Base-by-base conservation (phyloP, 140 eudicot species). In the Cichorium intybus region DNA sequence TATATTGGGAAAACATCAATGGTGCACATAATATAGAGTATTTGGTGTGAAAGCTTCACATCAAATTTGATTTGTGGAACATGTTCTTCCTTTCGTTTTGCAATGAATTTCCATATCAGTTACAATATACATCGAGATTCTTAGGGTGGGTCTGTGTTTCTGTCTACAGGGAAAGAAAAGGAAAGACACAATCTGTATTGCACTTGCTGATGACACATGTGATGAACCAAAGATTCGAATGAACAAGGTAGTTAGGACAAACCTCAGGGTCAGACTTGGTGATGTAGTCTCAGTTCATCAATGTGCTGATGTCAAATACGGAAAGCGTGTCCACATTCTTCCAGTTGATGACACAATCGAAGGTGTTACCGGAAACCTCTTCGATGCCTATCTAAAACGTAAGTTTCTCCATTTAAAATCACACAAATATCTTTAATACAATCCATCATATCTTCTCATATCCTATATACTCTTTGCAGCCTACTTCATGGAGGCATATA, bases 251-350 rank as follows among this genome's bases (percentile, higher is more conserved):
- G 90, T 83, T 62, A 66, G 95, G 46, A 57, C 71, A 26, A 88
- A 88, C 79, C 84, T 88, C 24, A 81, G 96, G 75, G 83, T 88
- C 39, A 70, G 95, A 49, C 95, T 88, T 10, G 96, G 95, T 24
- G 96, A 88, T 71, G 84, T 88, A 31, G 78, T 85, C 16, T 85
- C 96, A 10, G 96, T 88, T 18, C 96, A 83, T 70, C 96, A 85
- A 14, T 82, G 90, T 69, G 75, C 95, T 52, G 90, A 88, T 78
- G 90, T 88, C n/a, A 85, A 82, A 72, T 88, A 88, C 35, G 96
- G 96, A 49, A 88, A 82, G 58, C 81, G 84, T 33, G 90, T 88
- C 1, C 90, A 85, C 80, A 83, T 88, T 56, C 95, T 88, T 64
- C 96, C 96, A 0, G 63, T 88, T 27, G 96, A 88, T 58, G 96